Evolutionary conservation across 176 grass and related monocot species (phyloP).

Genomic region (Zizania latifolia): DNA sequence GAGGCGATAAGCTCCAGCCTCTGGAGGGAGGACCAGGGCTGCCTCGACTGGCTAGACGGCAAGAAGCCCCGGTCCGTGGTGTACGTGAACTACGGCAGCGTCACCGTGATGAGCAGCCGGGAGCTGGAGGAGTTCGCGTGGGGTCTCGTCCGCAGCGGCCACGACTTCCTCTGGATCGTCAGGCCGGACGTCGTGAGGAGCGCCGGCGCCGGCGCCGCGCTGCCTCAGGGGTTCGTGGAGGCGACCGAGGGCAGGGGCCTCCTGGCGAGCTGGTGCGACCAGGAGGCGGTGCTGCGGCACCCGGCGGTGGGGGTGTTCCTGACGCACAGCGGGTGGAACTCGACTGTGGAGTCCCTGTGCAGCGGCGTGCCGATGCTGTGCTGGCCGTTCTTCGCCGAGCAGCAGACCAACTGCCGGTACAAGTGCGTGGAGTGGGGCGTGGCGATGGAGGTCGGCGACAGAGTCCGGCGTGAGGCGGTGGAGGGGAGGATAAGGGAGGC

Average conservation of each 20-base stretch:
- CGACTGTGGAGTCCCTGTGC: too few relatives aligned
- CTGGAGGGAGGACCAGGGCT: conserved; percentile 46
- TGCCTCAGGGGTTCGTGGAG: conserved; percentile 43
- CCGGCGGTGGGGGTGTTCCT: conserved; percentile 43
- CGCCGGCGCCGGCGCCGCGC: conserved; percentile 37
- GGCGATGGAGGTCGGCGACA: conserved; percentile 61
- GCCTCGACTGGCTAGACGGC: conserved; percentile 51
- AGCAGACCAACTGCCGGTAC: conserved; percentile 66
- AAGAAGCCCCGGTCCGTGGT: conserved; percentile 37
- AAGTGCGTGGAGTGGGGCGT: conserved; percentile 55
- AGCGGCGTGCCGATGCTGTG: conserved; percentile 68
- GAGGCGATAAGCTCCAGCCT: conserved; percentile 35
- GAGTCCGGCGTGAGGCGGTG: conserved; percentile 18
- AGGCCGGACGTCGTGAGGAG: conserved; percentile 57
- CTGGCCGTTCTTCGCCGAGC: conserved; percentile 85
- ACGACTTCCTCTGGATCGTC: conserved; percentile 62
- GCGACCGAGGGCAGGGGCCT: conserved; percentile 44
- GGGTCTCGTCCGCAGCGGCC: conserved; percentile 55
- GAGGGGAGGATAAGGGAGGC: conserved; percentile 29
- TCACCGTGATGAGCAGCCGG: conserved; percentile 47
- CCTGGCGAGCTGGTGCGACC: conserved; percentile 58
- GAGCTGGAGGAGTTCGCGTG: conserved; percentile 68
- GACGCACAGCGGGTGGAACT: conserved; percentile 59
- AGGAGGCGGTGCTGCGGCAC: conserved; percentile 58
- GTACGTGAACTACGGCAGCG: conserved; percentile 78